A percentile compares a stretch with the other conserved stretches of the same genome.
These are phyloP conservation scores for Pseudopithomyces maydicus DNA, from an alignment of 2,329 filamentous ascomycete species.

Conservation along the genomic window DNA sequence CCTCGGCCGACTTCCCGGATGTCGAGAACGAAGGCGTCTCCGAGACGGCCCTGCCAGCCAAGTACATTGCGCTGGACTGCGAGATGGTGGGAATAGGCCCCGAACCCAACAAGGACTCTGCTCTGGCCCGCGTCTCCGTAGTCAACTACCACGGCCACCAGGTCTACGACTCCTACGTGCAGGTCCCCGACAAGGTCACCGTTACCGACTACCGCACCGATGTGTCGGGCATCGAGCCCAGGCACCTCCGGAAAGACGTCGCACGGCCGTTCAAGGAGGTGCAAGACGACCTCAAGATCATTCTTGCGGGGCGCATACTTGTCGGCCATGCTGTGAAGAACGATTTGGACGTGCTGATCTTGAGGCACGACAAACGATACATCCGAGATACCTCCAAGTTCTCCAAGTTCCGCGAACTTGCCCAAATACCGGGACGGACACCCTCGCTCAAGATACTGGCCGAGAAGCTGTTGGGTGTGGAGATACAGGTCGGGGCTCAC, in stretches of 20 bases:
- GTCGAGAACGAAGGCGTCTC: slow-evolving; percentile 51
- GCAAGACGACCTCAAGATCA: slow-evolving; percentile 70
- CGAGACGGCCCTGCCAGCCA: slow-evolving; percentile 72
- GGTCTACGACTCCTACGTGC: slow-evolving; percentile 92
- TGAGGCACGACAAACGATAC: slow-evolving; percentile 79
- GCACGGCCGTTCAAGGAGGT: slow-evolving; percentile 71
- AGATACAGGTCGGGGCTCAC: slow-evolving; percentile 66
- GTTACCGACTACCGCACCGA: slow-evolving; percentile 91
- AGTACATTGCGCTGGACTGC: slow-evolving; percentile 92
- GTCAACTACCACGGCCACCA: slow-evolving; percentile 94
- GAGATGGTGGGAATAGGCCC: slow-evolving; percentile 94
- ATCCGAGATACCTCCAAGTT: slow-evolving; percentile 85
- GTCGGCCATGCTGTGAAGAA: slow-evolving; percentile 86
- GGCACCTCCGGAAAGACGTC: slow-evolving; percentile 65
- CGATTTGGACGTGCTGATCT: slow-evolving; percentile 72
- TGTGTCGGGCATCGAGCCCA: slow-evolving; percentile 79
- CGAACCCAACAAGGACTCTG: slow-evolving; percentile 67
- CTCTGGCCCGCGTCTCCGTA: slow-evolving; percentile 82
- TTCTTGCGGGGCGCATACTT: slow-evolving; percentile 74
- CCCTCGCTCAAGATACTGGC: slow-evolving; percentile 69
- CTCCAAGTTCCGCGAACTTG: slow-evolving; percentile 72
- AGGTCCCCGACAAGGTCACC: slow-evolving; percentile 64
- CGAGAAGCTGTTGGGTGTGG: slow-evolving; percentile 61
- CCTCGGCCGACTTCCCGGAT: slow-evolving; percentile 47
- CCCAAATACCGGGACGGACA: slow-evolving; percentile 63